Conservation (phyloP, 2,329 filamentous ascomycete species). For the Pseudogymnoascus sp. region DNA sequence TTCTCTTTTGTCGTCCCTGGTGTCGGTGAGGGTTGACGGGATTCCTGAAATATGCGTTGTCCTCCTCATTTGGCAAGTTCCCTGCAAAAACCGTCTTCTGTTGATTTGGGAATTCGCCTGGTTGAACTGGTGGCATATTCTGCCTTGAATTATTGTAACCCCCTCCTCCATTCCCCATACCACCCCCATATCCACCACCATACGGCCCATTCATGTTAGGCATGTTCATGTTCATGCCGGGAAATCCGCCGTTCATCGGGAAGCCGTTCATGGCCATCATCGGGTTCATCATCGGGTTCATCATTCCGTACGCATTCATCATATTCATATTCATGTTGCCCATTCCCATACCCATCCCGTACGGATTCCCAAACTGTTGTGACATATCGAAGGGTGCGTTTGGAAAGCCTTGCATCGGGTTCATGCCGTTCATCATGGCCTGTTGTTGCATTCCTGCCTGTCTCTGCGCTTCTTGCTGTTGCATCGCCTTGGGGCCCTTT, state of each 20-base stretch:
- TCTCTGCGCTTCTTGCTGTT: slow-evolving; percentile 39
- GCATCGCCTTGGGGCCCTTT: slow-evolving; percentile 61
- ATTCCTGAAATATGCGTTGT: slow-evolving; percentile 90
- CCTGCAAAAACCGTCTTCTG: slow-evolving; percentile 42
- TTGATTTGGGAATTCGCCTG: slow-evolving; percentile 47
- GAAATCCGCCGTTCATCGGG: slow-evolving; percentile 28
- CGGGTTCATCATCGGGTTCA: slow-evolving; percentile 28
- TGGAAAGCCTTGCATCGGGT: slow-evolving; percentile 31
- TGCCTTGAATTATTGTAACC: slow-evolving; percentile 17
- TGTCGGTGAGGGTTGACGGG: slow-evolving; percentile 92
- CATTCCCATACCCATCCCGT: slow-evolving; percentile 34
- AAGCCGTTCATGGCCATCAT: slow-evolving; percentile 33
- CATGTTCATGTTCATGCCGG: slow-evolving; percentile 26
- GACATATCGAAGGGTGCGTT: slow-evolving; percentile 23
- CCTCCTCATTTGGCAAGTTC: slow-evolving; percentile 59
- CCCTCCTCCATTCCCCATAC: slow-evolving; percentile 26
- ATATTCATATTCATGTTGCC: slow-evolving; percentile 19
- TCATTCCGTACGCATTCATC: slow-evolving; percentile 27
- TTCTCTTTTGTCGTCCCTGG: slow-evolving; percentile 70
- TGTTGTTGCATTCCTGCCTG: slow-evolving; percentile 32
- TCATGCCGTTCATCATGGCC: slow-evolving; percentile 43
- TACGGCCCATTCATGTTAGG: slow-evolving; percentile 34
- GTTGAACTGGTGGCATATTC: slow-evolving; percentile 19
- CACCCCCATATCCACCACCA: slow-evolving; percentile 25
- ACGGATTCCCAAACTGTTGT: slow-evolving; percentile 24